Evolutionary conservation across 2,329 filamentous ascomycete genomes (phyloP), one percentile per base, ranked within the genome.

Genomic region (Hypoxylon sp.): DNA sequence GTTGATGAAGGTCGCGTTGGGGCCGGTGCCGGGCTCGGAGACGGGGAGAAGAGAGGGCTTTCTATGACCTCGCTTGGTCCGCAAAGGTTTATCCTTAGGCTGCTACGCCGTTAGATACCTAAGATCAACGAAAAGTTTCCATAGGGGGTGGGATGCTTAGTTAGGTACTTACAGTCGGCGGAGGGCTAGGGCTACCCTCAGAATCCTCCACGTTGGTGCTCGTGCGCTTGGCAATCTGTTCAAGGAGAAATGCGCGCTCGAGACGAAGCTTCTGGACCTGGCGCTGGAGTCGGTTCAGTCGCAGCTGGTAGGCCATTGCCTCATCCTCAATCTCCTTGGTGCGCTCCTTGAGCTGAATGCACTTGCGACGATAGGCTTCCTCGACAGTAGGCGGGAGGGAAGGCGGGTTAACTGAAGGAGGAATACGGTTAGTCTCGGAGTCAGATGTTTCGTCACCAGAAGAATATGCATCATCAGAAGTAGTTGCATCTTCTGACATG

Each of bases 361-460:
- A 98, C 88, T 99, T 98, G 71, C 93, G 89, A 75, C 96, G 94
- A 82, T 98, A 99, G 55, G 95, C 94, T 79, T 95, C 91, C 81
- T 99, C 95, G 69, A 98, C 94, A 14, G 94, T 97, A 14, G 96
- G 95, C 19, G 95, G 93, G 3, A 91, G 84, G 43, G 88, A 81
- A 14, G 89, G 87, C 30, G 88, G 88, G 60, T 87, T 83, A 67
- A 82, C 82, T 78, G 75, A 36, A 50, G 48, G 73, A 71, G 46
- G 23, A 11, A 30, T 2, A 60, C 46, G 74, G 72, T 83, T 80
- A 73, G 78, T 60, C 79, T 74, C 78, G 28, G 28, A 6, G 28
- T 30, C 28, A 30, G 28, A 30, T 30, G 28, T 30, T 9, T 30
- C 28, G 28, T 30, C 28, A 30, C 28, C 28, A 30, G 28, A 30